Base-by-base conservation (phyloP, 2,329 filamentous ascomycete genomes). In the Akanthomyces dipterigenus region DNA sequence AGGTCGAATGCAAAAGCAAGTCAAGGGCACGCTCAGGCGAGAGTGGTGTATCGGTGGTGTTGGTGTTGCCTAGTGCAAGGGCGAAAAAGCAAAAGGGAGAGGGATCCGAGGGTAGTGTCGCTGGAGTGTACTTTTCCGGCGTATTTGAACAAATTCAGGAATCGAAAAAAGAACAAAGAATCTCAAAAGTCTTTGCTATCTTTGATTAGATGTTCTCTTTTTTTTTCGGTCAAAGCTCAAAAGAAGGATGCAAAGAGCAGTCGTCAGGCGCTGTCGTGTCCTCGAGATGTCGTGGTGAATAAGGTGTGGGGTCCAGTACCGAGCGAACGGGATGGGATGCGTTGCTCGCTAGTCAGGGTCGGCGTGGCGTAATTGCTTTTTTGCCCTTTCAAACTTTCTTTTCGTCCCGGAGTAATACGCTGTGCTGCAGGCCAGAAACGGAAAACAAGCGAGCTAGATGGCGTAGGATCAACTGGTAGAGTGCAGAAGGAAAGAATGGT, bases 311-410 rank as follows among this genome's bases (percentile, higher is more conserved):
- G 46, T 22, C 28, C 9, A 38, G 9, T 38, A 38, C 34, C 55
- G 8, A 57, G 43, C 43, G 18, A 38, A 7, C 7, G 55, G 55
- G 22, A 49, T 48, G 55, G 55, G 22, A 49, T 48, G 42, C 54
- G 42, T 46, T 36, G 54, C 43, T 46, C 42, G 45, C 55, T 49
- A 51, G 55, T 58, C 43, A 57, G 45, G 55, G 55, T 42, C 34
- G 45, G 24, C n/a, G n/a, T 18, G 14, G 28, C 20, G 40, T 48
- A 43, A 24, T 50, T 59, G 22, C 36, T 31, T 34, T 43, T 55
- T 40, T 40, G 1, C 6, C 9, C 43, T 59, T 58, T 38, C n/a
- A 38, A 22, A 16, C 22, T 38, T 50, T n/a, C 34, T 50, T 49
- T 58, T 58, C 34, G 22, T 50, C 28, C n/a, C 14, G 43, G 49